Base-by-base conservation (phyloP, 345 rosid species). In the Euclidium syriacum region DNA sequence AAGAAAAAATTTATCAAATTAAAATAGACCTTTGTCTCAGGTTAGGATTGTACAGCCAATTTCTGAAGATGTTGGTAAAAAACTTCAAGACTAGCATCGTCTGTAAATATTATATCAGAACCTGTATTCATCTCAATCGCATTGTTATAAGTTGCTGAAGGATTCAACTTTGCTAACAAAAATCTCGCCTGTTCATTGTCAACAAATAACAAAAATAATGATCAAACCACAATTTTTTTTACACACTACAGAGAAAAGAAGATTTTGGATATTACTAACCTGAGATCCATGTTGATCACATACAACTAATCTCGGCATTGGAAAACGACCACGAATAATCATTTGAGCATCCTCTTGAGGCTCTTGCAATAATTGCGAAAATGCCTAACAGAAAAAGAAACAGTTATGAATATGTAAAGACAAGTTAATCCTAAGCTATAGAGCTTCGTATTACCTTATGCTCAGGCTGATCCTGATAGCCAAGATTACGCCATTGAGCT, bases 211-310 rank as follows among this genome's bases (percentile, higher is more conserved):
- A n/a, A n/a, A n/a, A n/a, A n/a, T n/a, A n/a, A n/a, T n/a, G n/a
- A n/a, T n/a, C n/a, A n/a, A n/a, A n/a, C n/a, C n/a, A n/a, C n/a
- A n/a, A n/a, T n/a, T n/a, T n/a, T n/a, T n/a, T n/a, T n/a, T n/a
- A n/a, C n/a, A n/a, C n/a, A n/a, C n/a, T 33, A 26, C n/a, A 61
- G 55, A 61, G 32, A 16, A 30, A 48, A 54, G 32, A 36, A 35
- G 10, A 26, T n/a, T n/a, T n/a, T n/a, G n/a, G 14, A 61, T 34
- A 30, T 10, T 73, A n/a, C 82, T 30, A 49, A 87, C 99, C 97
- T 94, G 99, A 34, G 99, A 94, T 68, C 97, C 99, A 78, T 94
- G 99, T 78, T 94, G 99, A 76, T 94, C 97, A 62, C 99, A 94
- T 2, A 94, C 84, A 33, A 94, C 99, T 77, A 90, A 70, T 83